Conservation (phyloP, 495 filamentous ascomycete genomes). For the Aspergillus sclerotioniger region DNA sequence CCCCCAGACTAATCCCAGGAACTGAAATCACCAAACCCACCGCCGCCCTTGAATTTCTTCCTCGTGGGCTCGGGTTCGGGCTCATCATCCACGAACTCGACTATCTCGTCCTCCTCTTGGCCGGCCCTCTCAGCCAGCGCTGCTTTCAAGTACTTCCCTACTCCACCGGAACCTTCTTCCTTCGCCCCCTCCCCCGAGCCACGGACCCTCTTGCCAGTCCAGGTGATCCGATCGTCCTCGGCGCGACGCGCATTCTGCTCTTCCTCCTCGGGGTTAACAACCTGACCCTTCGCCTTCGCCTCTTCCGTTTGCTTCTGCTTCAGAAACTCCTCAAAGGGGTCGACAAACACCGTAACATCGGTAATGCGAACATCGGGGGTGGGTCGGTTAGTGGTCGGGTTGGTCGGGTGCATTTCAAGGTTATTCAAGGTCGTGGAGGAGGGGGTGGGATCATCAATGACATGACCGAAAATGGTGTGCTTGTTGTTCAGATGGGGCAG, state of each 20-base stretch:
- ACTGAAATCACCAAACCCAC: conserved; percentile 90
- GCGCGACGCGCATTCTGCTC: conserved; percentile 53
- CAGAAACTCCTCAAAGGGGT: conserved; percentile 91
- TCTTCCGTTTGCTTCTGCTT: conserved; percentile 53
- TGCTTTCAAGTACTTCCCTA: conserved; percentile 80
- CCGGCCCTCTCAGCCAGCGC: conserved; percentile 41
- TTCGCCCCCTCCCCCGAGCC: conserved; percentile 50
- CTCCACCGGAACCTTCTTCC: conserved; percentile 45
- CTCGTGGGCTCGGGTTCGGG: conserved; percentile 63
- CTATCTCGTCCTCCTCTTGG: conserved; percentile 54
- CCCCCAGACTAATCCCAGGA: conserved; percentile 30
- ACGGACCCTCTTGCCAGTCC: conserved; percentile 83
- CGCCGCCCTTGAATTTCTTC: conserved; percentile 73
- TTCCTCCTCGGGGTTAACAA: conserved; percentile 37
- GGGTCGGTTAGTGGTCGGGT: conserved; percentile 67
- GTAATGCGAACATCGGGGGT: conserved; percentile 72
- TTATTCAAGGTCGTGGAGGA: conserved; percentile 57
- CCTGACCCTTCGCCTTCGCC: conserved; percentile 39
- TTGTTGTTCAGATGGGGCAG: conserved; percentile 85
- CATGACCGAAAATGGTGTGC: conserved; percentile 89
- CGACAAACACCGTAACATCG: conserved; percentile 83
- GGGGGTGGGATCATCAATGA: conserved; percentile 72
- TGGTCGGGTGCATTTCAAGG: conserved; percentile 70
- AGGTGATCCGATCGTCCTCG: conserved; percentile 86
- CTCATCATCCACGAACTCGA: conserved; percentile 57